Evolutionary conservation across 768 basidiomycete genomes (phyloP).

Genomic region (Lactarius hengduanensis): DNA sequence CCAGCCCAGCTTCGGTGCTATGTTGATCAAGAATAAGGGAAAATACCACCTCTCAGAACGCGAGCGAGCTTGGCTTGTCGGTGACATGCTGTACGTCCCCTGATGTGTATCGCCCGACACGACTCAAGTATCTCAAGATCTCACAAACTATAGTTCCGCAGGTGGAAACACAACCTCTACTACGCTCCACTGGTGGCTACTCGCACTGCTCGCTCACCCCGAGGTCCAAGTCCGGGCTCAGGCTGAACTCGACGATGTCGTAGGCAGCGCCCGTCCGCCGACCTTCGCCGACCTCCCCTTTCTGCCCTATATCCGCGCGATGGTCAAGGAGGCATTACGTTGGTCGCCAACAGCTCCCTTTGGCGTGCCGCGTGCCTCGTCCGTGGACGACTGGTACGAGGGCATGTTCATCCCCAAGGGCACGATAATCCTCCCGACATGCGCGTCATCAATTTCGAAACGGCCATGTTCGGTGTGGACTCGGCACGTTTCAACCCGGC

Average conservation of each 20-base stretch:
- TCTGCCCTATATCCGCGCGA: not conserved
- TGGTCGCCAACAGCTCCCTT: conserved; percentile 16
- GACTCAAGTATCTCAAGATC: not conserved
- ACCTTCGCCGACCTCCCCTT: not conserved
- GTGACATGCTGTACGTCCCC: conserved; percentile 21
- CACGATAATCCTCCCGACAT: not conserved
- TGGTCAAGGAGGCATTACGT: not conserved
- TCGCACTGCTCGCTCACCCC: not conserved
- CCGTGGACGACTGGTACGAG: not conserved
- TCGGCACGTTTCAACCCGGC: not conserved
- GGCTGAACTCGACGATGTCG: not conserved
- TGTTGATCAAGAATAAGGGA: not conserved
- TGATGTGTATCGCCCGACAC: not conserved
- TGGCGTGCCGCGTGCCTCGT: not conserved
- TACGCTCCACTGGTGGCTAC: not conserved
- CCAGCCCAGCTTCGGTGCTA: conserved; percentile 4
- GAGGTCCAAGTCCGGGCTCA: not conserved
- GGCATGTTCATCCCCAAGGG: not conserved
- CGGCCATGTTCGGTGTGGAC: not conserved
- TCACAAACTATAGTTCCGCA: not conserved
- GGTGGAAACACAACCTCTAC: not conserved
- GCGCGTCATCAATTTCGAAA: not conserved
- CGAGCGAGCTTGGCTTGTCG: conserved; percentile 23
- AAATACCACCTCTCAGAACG: conserved; percentile 7
- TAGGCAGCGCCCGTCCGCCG: not conserved